Evolutionary conservation across 2,329 filamentous ascomycete species (phyloP).

Genomic region (Cladorrhinum sp.): DNA sequence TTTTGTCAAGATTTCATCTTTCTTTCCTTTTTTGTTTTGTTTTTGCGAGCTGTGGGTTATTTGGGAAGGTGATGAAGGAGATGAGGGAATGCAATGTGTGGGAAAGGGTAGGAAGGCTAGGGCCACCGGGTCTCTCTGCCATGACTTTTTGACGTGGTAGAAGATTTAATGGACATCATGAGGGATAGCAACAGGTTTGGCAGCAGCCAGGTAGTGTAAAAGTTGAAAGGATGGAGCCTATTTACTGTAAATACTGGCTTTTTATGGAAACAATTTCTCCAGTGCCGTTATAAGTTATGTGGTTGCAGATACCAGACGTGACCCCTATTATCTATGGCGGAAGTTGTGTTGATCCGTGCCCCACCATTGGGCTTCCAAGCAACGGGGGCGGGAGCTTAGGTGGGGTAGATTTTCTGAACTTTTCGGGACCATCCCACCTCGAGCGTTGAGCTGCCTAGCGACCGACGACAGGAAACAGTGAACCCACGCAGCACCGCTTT

Average conservation of each 20-base stretch:
- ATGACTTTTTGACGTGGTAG: neutral
- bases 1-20: neutral
- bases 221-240: neutral
- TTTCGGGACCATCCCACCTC: slow-evolving; percentile 26
- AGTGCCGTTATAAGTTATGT: neutral
- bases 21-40: too few relatives aligned
- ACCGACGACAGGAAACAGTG: slow-evolving; percentile 19
- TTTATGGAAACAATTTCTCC: neutral
- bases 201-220: neutral
- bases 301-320: neutral
- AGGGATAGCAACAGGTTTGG: neutral
- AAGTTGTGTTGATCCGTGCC: slow-evolving; percentile 23
- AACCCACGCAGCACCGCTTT: slow-evolving; percentile 14
- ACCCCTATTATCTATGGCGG: slow-evolving; percentile 4
- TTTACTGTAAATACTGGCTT: neutral
- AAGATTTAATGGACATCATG: neutral
- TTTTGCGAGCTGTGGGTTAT: neutral
- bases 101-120: neutral
- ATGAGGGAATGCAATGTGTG: neutral
- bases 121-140: neutral
- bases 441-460: slow-evolving; percentile 24
- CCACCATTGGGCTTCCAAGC: slow-evolving; percentile 16
- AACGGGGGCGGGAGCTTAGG: slow-evolving; percentile 19
- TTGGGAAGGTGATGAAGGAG: slow-evolving; percentile 4
- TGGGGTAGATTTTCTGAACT: slow-evolving; percentile 22